phyloP scores from a whole-genome alignment of 768 basidiomycete species.

The Pleurotus tuber-regium region DNA sequence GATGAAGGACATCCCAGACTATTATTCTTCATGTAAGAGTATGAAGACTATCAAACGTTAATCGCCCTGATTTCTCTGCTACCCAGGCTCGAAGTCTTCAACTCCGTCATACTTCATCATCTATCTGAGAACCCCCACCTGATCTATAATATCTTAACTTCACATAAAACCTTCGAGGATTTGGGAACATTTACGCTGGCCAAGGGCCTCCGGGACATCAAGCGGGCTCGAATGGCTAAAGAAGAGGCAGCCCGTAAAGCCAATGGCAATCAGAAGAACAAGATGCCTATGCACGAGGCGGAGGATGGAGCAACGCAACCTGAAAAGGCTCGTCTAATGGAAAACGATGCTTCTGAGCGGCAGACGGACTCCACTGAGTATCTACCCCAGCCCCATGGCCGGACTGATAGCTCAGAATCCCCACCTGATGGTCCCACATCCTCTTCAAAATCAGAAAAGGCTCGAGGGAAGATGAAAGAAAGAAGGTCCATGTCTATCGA shows the following conservation, averaged over 20 bases:
- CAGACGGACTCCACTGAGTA: constrained; percentile 20
- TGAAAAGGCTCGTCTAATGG: constrained; percentile 69
- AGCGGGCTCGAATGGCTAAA: constrained; percentile 66
- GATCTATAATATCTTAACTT: constrained; percentile 79
- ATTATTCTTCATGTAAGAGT: constrained; percentile 88
- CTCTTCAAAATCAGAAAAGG: constrained; percentile 71
- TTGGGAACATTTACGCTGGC: constrained; percentile 90
- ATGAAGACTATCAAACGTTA: no score
- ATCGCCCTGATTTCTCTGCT: no score
- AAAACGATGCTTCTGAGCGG: constrained; percentile 46
- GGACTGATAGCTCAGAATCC: constrained; percentile 12
- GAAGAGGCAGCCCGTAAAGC: constrained; percentile 56
- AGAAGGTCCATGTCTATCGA: constrained; percentile 54
- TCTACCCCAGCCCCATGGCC: constrained; percentile 16
- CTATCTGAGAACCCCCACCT: constrained; percentile 84
- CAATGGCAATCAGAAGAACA: constrained; percentile 37
- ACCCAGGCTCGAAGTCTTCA: constrained; percentile 90
- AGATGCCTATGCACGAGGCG: constrained; percentile 31
- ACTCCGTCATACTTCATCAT: constrained; percentile 75
- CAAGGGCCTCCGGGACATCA: constrained; percentile 82
- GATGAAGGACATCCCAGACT: constrained; percentile 95
- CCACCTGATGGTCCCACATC: constrained; percentile 21
- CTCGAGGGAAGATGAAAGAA: constrained; percentile 87
- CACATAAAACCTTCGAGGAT: constrained; percentile 84
- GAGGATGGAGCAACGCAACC: constrained; percentile 41